phyloP scores from a whole-genome alignment of 805 yeast species.

The Ogataea populi-albae region DNA sequence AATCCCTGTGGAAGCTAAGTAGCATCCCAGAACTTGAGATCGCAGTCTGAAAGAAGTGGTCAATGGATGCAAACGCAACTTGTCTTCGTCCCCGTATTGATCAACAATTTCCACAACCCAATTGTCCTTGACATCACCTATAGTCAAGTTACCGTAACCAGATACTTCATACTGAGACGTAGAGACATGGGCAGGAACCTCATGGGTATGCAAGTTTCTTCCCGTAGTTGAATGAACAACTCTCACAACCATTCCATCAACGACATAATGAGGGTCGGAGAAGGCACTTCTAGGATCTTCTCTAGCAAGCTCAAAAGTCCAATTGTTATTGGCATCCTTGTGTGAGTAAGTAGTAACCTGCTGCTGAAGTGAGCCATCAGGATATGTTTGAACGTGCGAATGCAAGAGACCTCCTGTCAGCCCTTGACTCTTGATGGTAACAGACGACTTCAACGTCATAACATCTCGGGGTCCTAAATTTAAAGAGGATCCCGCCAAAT shows the following conservation, averaged over 20 bases:
- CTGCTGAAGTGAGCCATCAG: slow-evolving; percentile 91
- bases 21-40: slow-evolving; percentile 65
- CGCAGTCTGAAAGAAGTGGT: slow-evolving; percentile 69
- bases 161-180: slow-evolving; percentile 75
- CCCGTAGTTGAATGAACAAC: slow-evolving; percentile 68
- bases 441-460: slow-evolving; percentile 53
- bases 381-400: slow-evolving; percentile 82
- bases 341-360: slow-evolving; percentile 91
- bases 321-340: slow-evolving; percentile 83
- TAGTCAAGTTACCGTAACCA: slow-evolving; percentile 70
- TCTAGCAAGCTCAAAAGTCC: slow-evolving; percentile 65
- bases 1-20: slow-evolving; percentile 70
- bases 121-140: slow-evolving; percentile 81
- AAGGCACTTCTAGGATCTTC: slow-evolving; percentile 35
- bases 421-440: slow-evolving; percentile 69
- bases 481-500: slow-evolving; percentile 66
- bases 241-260: slow-evolving; percentile 67
- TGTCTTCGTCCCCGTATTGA: slow-evolving; percentile 53
- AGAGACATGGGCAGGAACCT: slow-evolving; percentile 70
- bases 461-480: slow-evolving; percentile 65
- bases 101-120: slow-evolving; percentile 85
- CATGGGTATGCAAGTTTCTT: slow-evolving; percentile 80
- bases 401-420: slow-evolving; percentile 75
- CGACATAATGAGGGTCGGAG: slow-evolving; percentile 38
- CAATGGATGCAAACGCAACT: slow-evolving; percentile 61